These are phyloP conservation scores for Rhizopogon rudus DNA, from an alignment of 768 basidiomycete genomes.

Conservation along the genomic window DNA sequence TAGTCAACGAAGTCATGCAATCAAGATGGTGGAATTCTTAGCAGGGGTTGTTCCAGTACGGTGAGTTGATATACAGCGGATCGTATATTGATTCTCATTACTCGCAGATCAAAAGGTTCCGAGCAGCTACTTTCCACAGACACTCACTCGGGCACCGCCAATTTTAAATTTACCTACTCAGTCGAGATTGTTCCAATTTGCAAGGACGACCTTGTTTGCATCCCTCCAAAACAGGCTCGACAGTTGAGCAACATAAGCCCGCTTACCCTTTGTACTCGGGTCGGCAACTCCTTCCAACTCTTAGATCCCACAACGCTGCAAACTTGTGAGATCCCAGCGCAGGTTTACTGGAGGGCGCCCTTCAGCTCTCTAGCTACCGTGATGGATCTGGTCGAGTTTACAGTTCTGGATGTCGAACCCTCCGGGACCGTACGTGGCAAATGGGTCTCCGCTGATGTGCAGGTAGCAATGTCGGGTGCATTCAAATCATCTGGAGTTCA, in stretches of 20 bases:
- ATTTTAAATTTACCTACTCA: slow-evolving; percentile 96
- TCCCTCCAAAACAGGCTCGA: slow-evolving; percentile 80
- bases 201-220: slow-evolving; percentile 94
- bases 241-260: slow-evolving; percentile 85
- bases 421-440: slow-evolving; percentile 67
- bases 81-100: slow-evolving; percentile 2
- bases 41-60: slow-evolving; percentile 80
- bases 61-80: slow-evolving; percentile 38
- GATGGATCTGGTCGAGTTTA: slow-evolving; percentile 89
- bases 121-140: slow-evolving; percentile 94
- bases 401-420: slow-evolving; percentile 90
- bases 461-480: slow-evolving; percentile 82
- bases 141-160: slow-evolving; percentile 87
- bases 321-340: slow-evolving; percentile 70
- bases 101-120: slow-evolving; percentile 76
- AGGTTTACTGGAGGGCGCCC: slow-evolving; percentile 87
- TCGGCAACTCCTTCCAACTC: slow-evolving; percentile 88
- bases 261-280: slow-evolving; percentile 81
- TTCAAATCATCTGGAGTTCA: slow-evolving; percentile 51
- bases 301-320: slow-evolving; percentile 88
- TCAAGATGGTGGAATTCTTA: slow-evolving; percentile 97
- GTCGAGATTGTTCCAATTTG: slow-evolving; percentile 96
- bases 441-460: slow-evolving; percentile 81
- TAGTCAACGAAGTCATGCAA: slow-evolving; percentile 80
- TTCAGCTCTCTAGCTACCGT: slow-evolving; percentile 81